Evolutionary conservation across 139 green algal genomes (phyloP), one percentile per base, ranked within the genome.

Genomic region (Yamagishiella unicocca): DNA sequence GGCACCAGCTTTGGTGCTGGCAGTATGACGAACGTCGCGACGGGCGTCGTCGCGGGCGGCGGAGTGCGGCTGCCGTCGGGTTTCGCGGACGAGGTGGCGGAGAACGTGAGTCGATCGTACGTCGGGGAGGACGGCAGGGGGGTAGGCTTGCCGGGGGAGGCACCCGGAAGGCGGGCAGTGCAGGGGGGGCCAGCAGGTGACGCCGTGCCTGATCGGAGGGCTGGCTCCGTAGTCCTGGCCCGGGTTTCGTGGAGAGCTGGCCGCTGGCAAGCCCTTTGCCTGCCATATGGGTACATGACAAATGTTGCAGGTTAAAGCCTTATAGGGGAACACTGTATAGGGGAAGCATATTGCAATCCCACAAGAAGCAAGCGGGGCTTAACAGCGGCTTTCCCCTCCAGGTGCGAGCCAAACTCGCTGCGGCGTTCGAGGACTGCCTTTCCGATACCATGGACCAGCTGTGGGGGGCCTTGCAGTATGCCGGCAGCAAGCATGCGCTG

Each of bases 381-480:
- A n/a, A n/a, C n/a, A n/a, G n/a, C n/a, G n/a, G n/a, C n/a, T n/a
- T n/a, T n/a, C 50, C 70, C 22, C 10, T 8, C 5, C 78, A 85
- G 79, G 79, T 85, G 1, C 79, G 79, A 0, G 42, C 61, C 79
- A 85, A 90, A 66, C 66, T 90, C 58, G 33, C 0, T 19, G 76
- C 45, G 0, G 73, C 73, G 25, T 90, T 90, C 37, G 85, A 90
- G 42, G 85, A 90, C 76, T 90, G 85, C 76, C 42, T 90, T 50
- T 31, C 37, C 6, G 85, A 90, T 50, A 62, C 75, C 62, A 90
- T 90, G 85, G 85, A 90, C 76, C 75, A 90, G 85, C 85, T 90
- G 66, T 90, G 85, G 85, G 67, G 45, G 4, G 66, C 54, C 7
- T 31, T 90, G 85, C 85, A 90, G 85, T 83, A 90, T 42, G 85